Evolutionary conservation across 1,284 basidiomycete species (phyloP), one percentile per base, ranked within the genome.

Genomic region (Sanghuangporus weigelae): DNA sequence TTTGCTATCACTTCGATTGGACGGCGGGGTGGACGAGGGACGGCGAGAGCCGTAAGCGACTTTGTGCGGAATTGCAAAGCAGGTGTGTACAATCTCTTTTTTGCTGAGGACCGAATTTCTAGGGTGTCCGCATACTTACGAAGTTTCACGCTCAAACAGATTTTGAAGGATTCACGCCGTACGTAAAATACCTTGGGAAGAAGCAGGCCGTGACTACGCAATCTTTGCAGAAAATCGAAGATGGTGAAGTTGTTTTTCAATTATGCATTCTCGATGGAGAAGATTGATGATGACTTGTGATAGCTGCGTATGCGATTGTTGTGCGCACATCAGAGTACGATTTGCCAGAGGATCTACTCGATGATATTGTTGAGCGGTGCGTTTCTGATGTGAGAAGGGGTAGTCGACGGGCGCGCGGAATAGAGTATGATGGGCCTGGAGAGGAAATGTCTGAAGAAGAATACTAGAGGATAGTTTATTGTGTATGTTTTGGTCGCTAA

Each of bases 161-260:
- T 67, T 89, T 96, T 69, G 93, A 94, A 68, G 79, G 78, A 7
- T 82, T 92, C 66, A 84, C 84, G 1, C 86, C 89, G 1, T 80
- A 86, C 69, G 79, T 92, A 55, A 77, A 80, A 54, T 90, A 94
- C 62, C 80, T 98, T 54, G 79, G 80, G 55, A 96, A 93, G 77
- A 98, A 99, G 77, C 94, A 98, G 72, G 73, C 77, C 3, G 92
- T 97, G 48, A 96, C 96, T 0, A 77, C 83, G 3, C 86, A 92
- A 67, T 96, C 93, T 10, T 78, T 98, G 26, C 84, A 90, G 70
- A 99, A 98, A 78, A 96, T 98, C 63, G 96, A 99, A 81, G 86
- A 91, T 70, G 93, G 96, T 96, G 68, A 68, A 83, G 70, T 40
- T 51, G 3, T 10, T 56, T 36, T 46, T 53, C 11, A 49, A 16